These are phyloP conservation scores for Quambalaria eucalypti DNA, from an alignment of 1,284 basidiomycete species.

Conservation along the genomic window DNA sequence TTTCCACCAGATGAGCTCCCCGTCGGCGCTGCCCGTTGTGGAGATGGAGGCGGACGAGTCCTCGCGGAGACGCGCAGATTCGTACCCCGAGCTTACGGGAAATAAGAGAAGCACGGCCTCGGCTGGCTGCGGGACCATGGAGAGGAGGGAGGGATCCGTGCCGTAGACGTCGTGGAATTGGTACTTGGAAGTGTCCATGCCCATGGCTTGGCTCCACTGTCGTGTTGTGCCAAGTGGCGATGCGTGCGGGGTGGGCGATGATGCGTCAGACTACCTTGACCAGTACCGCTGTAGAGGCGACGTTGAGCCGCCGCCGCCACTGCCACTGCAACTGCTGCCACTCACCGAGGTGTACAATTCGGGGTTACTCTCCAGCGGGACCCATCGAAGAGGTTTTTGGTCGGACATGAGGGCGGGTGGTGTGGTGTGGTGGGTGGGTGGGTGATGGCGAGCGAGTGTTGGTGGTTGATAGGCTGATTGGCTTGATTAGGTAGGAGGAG, in stretches of 20 bases:
- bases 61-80: slow-evolving; percentile 16
- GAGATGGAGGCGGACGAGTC: slow-evolving; percentile 12
- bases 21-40: slow-evolving; percentile 5
- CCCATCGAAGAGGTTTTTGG: slow-evolving; percentile 18
- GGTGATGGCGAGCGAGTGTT: too few species aligned
- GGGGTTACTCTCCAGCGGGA: slow-evolving; percentile 46
- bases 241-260: too few species aligned
- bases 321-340: too few species aligned
- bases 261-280: too few species aligned
- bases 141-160: slow-evolving; percentile 51
- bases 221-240: too few species aligned
- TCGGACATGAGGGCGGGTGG: too few species aligned
- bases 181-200: slow-evolving; percentile 41
- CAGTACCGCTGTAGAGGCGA: too few species aligned
- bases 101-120: slow-evolving; percentile 52
- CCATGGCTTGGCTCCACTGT: slow-evolving; percentile 33
- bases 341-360: slow-evolving; percentile 31
- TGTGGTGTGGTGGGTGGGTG: too few species aligned
- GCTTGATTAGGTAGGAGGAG: too few species aligned
- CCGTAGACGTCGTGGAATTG: slow-evolving; percentile 52
- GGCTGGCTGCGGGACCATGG: slow-evolving; percentile 50
- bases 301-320: too few species aligned
- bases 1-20: slow-evolving; percentile 35
- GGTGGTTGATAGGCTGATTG: too few species aligned
- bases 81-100: slow-evolving; percentile 48